These are phyloP conservation scores for Crithidia acanthocephali DNA, from an alignment of 208 protist genomes.

Conservation along the genomic window DNA sequence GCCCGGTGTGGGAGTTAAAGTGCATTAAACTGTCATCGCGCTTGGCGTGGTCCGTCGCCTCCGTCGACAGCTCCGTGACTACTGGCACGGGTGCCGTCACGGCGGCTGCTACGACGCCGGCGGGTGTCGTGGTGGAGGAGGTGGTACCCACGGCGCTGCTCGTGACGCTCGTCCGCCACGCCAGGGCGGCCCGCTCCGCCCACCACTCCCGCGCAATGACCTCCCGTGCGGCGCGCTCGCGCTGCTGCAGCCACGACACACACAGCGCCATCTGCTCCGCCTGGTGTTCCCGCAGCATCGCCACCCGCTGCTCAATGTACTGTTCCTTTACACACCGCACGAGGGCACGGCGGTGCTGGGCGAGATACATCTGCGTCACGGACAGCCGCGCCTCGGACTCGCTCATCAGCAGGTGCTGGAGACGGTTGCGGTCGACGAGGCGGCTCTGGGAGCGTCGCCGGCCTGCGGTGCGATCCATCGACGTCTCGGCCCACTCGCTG, in stretches of 20 bases:
- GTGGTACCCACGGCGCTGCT: slow-evolving; percentile 1
- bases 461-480: slow-evolving; percentile 31
- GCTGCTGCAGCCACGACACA: slow-evolving; percentile 16
- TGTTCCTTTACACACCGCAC: slow-evolving; percentile 38
- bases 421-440: slow-evolving; percentile 23
- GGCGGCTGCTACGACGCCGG: not conserved
- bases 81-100: not conserved
- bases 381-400: slow-evolving; percentile 51
- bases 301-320: slow-evolving; percentile 41
- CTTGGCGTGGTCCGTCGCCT: not conserved
- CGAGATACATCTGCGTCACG: slow-evolving; percentile 27
- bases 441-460: slow-evolving; percentile 17
- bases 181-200: slow-evolving; percentile 17
- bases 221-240: slow-evolving; percentile 22
- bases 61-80: not conserved
- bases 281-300: slow-evolving; percentile 43
- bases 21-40: slow-evolving; percentile 26
- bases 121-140: too few relatives aligned
- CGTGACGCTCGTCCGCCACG: not conserved
- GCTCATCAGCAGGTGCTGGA: slow-evolving; percentile 36
- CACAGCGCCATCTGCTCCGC: slow-evolving; percentile 31
- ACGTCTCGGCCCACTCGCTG: slow-evolving; percentile 55
- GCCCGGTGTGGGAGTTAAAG: slow-evolving; percentile 18
- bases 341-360: slow-evolving; percentile 27
- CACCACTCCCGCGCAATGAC: slow-evolving; percentile 16